Evolutionary conservation across 352 stramenopile genomes (phyloP).

Genomic region (Phytophthora meadii): DNA sequence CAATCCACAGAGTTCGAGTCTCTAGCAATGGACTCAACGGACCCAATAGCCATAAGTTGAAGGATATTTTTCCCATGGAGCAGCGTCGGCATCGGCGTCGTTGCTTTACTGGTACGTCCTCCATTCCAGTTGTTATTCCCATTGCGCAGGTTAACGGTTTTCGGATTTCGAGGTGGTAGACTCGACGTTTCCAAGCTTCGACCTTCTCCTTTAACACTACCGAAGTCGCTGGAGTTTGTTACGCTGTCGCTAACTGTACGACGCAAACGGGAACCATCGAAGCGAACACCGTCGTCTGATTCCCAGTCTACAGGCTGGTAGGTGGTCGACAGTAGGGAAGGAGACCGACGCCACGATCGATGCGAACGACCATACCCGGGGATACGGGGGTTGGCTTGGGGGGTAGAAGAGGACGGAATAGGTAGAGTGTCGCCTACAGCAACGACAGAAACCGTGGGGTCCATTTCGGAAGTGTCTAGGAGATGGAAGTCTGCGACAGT

Average conservation of each 20-base stretch:
- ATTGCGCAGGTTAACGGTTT: neutral
- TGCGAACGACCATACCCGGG: neutral
- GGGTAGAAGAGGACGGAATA: neutral
- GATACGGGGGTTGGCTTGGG: neutral
- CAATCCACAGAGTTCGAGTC: constrained; percentile 66
- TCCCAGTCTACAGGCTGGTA: constrained; percentile 40
- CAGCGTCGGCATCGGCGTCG: constrained; percentile 31
- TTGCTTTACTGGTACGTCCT: constrained; percentile 4
- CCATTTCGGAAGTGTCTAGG: constrained; percentile 2
- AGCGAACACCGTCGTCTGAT: constrained; percentile 35
- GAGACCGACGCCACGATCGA: constrained; percentile 19
- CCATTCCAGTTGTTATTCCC: neutral
- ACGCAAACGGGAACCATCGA: constrained; percentile 25
- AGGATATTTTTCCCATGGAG: constrained; percentile 74
- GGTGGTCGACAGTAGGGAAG: constrained; percentile 26
- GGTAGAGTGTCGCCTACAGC: constrained; percentile 5
- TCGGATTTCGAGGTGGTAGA: constrained; percentile 7
- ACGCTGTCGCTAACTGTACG: constrained; percentile 24
- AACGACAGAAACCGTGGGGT: constrained; percentile 23
- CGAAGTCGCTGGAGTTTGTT: constrained; percentile 9
- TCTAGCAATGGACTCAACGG: constrained; percentile 40
- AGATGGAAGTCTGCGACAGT: constrained; percentile 4
- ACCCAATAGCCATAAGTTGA: constrained; percentile 57
- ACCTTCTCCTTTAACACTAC: neutral
- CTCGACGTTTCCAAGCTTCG: neutral